These are phyloP conservation scores for Helichrysum umbraculigerum DNA, from an alignment of 129 eudicot genomes.

Conservation along the genomic window DNA sequence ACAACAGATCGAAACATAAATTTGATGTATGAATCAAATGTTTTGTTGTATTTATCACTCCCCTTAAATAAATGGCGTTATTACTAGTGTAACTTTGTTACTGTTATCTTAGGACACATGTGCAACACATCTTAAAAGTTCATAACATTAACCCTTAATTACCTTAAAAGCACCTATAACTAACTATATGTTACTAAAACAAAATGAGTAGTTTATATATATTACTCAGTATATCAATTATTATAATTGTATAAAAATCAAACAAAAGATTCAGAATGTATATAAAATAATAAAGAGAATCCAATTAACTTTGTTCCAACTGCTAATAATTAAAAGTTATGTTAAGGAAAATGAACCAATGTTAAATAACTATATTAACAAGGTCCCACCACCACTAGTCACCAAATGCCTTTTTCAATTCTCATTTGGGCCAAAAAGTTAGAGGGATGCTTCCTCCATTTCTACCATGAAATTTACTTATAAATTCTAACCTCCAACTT, in stretches of 20 bases:
- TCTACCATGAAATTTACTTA: slow-evolving; percentile 50
- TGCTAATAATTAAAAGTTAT: not conserved
- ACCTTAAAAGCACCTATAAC: no score
- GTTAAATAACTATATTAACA: not conserved
- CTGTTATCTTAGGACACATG: no score
- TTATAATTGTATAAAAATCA: not conserved
- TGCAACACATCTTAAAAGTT: no score
- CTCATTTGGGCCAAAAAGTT: slow-evolving; percentile 26
- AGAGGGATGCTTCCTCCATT: slow-evolving; percentile 47
- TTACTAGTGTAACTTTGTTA: no score
- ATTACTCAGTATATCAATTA: no score
- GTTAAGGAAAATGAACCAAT: not conserved
- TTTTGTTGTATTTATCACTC: no score
- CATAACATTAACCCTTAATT: no score
- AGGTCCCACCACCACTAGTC: slow-evolving; percentile 31
- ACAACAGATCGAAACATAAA: no score
- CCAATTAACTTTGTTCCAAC: slow-evolving; percentile 33
- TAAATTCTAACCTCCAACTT: slow-evolving; percentile 41
- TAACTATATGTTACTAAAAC: no score
- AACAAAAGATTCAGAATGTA: slow-evolving; percentile 13
- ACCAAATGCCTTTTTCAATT: slow-evolving; percentile 23
- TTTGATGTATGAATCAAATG: no score
- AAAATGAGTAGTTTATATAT: no score
- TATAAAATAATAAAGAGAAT: slow-evolving; percentile 3
- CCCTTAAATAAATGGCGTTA: no score